Conservation (phyloP, 257 asterid genomes). For the Phtheirospermum japonicum region DNA sequence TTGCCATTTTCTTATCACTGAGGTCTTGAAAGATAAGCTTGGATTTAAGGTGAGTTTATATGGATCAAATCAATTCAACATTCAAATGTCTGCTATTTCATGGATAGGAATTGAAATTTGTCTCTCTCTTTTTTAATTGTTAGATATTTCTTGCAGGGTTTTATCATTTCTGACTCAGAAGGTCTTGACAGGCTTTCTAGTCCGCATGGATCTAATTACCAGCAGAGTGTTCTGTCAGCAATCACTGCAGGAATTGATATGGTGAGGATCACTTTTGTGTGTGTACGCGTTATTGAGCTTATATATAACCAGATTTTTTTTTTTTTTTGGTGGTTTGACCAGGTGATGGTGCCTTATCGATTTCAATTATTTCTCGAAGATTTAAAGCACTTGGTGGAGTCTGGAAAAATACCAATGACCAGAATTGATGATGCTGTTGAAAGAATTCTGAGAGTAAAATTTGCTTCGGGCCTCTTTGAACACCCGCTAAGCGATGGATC, state of each 20-base stretch:
- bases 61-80: background rate
- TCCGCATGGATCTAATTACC: conserved; percentile 31
- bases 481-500: conserved; percentile 58
- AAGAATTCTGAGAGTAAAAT: conserved; percentile 80
- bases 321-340: conserved; percentile 20
- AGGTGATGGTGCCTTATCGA: conserved; percentile 43
- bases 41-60: conserved; percentile 67
- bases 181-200: conserved; percentile 45
- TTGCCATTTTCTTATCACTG: conserved; percentile 60
- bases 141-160: background rate
- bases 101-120: background rate
- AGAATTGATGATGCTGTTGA: conserved; percentile 86
- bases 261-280: background rate
- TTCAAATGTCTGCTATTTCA: background rate
- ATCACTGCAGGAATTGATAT: conserved; percentile 70
- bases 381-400: background rate
- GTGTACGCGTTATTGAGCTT: background rate
- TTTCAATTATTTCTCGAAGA: background rate
- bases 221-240: conserved; percentile 54
- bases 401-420: conserved; percentile 41
- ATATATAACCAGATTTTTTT: no score
- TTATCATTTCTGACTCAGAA: conserved; percentile 77
- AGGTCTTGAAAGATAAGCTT: conserved; percentile 73
- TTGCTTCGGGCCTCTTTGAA: conserved; percentile 75
- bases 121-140: background rate